phyloP scores from a whole-genome alignment of 2,329 filamentous ascomycete genomes.

The Aureobasidium sp. region DNA sequence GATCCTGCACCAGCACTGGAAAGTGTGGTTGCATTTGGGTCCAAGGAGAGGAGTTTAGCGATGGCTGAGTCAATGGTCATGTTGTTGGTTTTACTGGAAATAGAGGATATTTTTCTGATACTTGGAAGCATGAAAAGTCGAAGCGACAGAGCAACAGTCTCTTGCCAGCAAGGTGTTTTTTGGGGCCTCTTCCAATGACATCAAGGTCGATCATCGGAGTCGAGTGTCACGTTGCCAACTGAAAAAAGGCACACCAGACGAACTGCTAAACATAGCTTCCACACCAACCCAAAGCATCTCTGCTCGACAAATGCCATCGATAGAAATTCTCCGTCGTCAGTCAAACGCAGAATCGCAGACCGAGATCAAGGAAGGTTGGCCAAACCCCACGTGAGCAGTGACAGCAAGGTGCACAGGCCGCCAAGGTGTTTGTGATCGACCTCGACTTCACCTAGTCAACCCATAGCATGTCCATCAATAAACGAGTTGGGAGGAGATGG shows the following conservation, averaged over 20 bases:
- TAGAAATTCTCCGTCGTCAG: not conserved
- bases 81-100: not conserved
- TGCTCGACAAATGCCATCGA: not conserved
- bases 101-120: not conserved
- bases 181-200: not conserved
- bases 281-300: not conserved
- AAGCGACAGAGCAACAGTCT: not conserved
- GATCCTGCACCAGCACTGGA: constrained; percentile 57
- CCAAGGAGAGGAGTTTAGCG: constrained; percentile 52
- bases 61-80: constrained; percentile 59
- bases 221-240: not conserved
- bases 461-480: not conserved
- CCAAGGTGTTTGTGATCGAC: constrained; percentile 3
- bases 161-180: not conserved
- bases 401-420: not conserved
- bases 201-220: constrained; percentile 1
- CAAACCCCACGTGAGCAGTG: not conserved
- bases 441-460: not conserved
- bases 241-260: not conserved
- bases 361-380: not conserved
- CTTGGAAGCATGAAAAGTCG: not conserved
- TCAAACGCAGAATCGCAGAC: not conserved
- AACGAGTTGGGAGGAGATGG: not conserved
- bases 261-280: not conserved
- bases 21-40: constrained; percentile 49